Base-by-base conservation (phyloP, 1,284 basidiomycete genomes). In the Microstroma glucosiphilum region DNA sequence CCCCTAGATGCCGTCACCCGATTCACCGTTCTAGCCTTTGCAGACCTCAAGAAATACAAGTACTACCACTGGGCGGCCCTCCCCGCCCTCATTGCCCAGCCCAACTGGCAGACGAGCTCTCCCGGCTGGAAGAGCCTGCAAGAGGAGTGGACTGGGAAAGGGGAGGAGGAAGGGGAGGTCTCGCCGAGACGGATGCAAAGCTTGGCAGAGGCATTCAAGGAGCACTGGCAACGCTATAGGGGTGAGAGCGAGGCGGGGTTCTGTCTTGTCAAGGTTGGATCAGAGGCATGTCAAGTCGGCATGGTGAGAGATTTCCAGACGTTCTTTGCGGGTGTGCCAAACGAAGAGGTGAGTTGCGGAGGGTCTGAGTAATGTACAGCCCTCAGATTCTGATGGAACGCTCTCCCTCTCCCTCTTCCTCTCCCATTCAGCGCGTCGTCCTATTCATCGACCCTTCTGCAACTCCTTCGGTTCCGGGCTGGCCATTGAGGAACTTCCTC, bases 1-100 rank as follows among this genome's bases (percentile, higher is more conserved):
- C 70, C 72, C 58, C 65, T 62, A 13, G 25, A 19, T 3, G 30
- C 40, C 0, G 83, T 96, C 56, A 89, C 86, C 61, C 84, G 84
- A 1, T 97, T 97, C 80, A 83, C 96, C 15, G 82, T 96, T 26
- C 88, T 98, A 69, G 91, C 92, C 0, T 98, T 89, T 73, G 90
- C 96, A 0, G 96, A 98, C 80, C 86, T 98, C 64, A 98, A 98
- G 83, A 96, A 94, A 80, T 97, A 94, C 83, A 89, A 89, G 68
- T 97, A 91, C 79, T 92, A 89, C 78, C 96, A 98, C 81, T 97
- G 94, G 93, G 96, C 96, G 73, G 90, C 90, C 0, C 96, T 96
- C 79, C 96, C 96, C 0, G 91, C 92, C 0, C 86, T 97, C 62
- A 86, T 89, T 0, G 84, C 68, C 0, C 68, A 68, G 42, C 73